Base-by-base conservation (phyloP, 176 grass and related monocot genomes). In the Aegilops bicornis region DNA sequence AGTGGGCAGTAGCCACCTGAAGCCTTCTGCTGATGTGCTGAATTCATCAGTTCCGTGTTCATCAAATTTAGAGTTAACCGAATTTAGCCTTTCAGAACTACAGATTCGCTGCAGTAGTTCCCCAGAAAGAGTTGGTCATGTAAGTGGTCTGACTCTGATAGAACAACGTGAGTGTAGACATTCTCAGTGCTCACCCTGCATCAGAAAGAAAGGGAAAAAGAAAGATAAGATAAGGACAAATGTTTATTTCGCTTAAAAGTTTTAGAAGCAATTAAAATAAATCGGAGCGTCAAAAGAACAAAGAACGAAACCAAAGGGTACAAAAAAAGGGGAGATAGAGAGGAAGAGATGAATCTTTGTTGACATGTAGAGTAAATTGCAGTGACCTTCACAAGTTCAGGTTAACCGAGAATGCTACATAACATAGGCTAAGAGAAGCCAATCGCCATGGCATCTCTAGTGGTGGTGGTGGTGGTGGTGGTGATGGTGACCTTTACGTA, bases 361-460 rank as follows among this genome's bases (percentile, higher is more conserved):
- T 42, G 42, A 82, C 58, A 76, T 40, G 37, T 63, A 42, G 40
- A 42, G 40, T 39, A 75, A 29, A 61, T 45, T 67, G 19, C 36
- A 79, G 47, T 48, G 4, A 6, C 48, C 48, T 52, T 52, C 48
- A 52, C 5, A 52, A 52, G 48, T 68, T 42, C 8, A 37, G 22
- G 11, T 62, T 60, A 20, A 65, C 2, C 85, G 52, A 87, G 84
- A 71, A 82, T 69, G 39, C 24, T 40, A 42, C 40, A 42, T 42
- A 42, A 80, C 59, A 76, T 65, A 75, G 16, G n/a, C 47, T 48
- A 43, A 56, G 31, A 66, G 43, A 81, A 31, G 14, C 39, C 39
- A 64, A 45, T 30, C 6, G 63, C 42, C 13, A 78, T 30, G 56
- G 8, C 60, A 25, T 63, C n/a, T 59, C 43, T 47, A 47, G 0